Conservation (phyloP, 192 early-diverging fungal species). For the Rhizophlyctis rosea region DNA sequence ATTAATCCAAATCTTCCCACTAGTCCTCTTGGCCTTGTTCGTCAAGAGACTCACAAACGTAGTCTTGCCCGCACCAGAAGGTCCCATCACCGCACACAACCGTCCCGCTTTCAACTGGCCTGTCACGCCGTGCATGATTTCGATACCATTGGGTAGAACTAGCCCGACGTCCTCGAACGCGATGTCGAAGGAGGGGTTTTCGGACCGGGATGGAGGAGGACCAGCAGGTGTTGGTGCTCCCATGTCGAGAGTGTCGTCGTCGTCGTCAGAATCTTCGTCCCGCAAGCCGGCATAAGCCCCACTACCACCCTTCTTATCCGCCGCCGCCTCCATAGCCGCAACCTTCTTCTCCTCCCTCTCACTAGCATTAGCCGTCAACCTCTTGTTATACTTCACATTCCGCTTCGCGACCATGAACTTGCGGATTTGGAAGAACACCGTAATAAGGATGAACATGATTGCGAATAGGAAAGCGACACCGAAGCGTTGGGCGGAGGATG, state of each 20-base stretch:
- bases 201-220: slow-evolving; percentile 9
- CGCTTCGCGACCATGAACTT: slow-evolving; percentile 8
- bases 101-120: slow-evolving; percentile 50
- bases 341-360: not conserved
- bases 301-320: not conserved
- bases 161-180: slow-evolving; percentile 46
- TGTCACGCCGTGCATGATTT: slow-evolving; percentile 58
- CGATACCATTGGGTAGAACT: slow-evolving; percentile 37
- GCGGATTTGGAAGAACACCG: slow-evolving; percentile 13
- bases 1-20: slow-evolving; percentile 56
- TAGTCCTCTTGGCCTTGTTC: slow-evolving; percentile 53
- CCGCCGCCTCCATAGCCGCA: not conserved
- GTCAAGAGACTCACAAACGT: slow-evolving; percentile 65
- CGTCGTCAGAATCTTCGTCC: slow-evolving; percentile 1
- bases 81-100: slow-evolving; percentile 58
- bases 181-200: slow-evolving; percentile 53
- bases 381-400: slow-evolving; percentile 11
- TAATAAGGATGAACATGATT: slow-evolving; percentile 11
- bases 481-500: slow-evolving; percentile 11
- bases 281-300: too few relatives aligned
- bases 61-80: slow-evolving; percentile 52
- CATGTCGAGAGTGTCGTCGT: not conserved
- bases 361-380: not conserved
- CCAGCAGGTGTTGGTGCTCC: slow-evolving; percentile 6
- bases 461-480: slow-evolving; percentile 20